phyloP scores from a whole-genome alignment of 2,329 filamentous ascomycete species.

The Colletotrichum tanaceti region DNA sequence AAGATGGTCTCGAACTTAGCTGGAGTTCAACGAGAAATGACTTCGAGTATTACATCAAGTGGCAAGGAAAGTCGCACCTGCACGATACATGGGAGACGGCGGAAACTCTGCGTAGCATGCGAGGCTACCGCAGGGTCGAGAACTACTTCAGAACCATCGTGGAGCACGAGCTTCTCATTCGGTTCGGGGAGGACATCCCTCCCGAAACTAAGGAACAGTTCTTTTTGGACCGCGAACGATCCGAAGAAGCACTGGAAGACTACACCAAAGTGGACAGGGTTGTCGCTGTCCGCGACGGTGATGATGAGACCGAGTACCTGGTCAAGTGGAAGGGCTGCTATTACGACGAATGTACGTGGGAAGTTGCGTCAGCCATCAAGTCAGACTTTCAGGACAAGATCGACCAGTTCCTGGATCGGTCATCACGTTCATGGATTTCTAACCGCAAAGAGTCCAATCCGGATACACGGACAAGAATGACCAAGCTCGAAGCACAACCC shows the following conservation, averaged over 20 bases:
- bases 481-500: slow-evolving; percentile 82
- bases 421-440: slow-evolving; percentile 82
- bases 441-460: slow-evolving; percentile 81
- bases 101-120: slow-evolving; percentile 78
- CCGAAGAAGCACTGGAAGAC: slow-evolving; percentile 87
- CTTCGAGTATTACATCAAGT: slow-evolving; percentile 95
- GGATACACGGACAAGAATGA: slow-evolving; percentile 79
- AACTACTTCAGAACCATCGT: slow-evolving; percentile 93
- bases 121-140: slow-evolving; percentile 88
- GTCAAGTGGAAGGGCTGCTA: slow-evolving; percentile 97
- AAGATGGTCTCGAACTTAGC: slow-evolving; percentile 71
- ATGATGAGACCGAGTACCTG: slow-evolving; percentile 86
- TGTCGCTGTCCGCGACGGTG: slow-evolving; percentile 83
- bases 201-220: slow-evolving; percentile 93
- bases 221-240: slow-evolving; percentile 92
- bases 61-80: slow-evolving; percentile 94
- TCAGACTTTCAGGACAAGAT: slow-evolving; percentile 87
- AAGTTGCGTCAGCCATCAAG: slow-evolving; percentile 79
- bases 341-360: slow-evolving; percentile 97
- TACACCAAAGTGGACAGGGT: slow-evolving; percentile 94
- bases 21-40: slow-evolving; percentile 74
- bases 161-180: slow-evolving; percentile 81
- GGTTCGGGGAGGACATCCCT: slow-evolving; percentile 79
- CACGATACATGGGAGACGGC: slow-evolving; percentile 95
- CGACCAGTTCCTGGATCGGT: slow-evolving; percentile 88